These are phyloP conservation scores for Onygenales sp. DNA, from an alignment of 2,329 filamentous ascomycete genomes.

Conservation along the genomic window DNA sequence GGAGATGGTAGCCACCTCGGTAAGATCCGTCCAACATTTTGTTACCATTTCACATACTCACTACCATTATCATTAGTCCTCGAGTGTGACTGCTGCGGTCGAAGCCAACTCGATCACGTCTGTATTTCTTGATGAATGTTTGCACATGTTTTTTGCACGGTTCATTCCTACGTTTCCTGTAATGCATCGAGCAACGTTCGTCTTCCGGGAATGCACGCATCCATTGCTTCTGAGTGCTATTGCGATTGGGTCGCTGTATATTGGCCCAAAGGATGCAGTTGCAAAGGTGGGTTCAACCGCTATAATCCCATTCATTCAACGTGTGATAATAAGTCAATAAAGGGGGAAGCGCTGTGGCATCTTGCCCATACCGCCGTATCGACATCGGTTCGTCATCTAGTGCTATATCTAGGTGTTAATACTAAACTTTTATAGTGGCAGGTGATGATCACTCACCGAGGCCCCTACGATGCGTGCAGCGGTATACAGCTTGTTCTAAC, in stretches of 20 bases:
- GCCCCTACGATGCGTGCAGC: conserved; percentile 34
- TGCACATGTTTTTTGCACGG: conserved; percentile 39
- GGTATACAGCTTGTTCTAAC: conserved; percentile 37
- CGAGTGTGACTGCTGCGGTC: conserved; percentile 35
- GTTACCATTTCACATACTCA: background rate
- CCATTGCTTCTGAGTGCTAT: conserved; percentile 37
- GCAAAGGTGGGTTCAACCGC: conserved; percentile 20
- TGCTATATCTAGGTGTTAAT: background rate
- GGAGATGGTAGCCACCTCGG: conserved; percentile 35
- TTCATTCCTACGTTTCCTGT: conserved; percentile 40
- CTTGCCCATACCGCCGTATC: conserved; percentile 37
- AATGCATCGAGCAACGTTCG: conserved; percentile 36
- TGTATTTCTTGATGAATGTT: conserved; percentile 37
- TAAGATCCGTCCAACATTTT: conserved; percentile 14
- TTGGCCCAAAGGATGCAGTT: conserved; percentile 35
- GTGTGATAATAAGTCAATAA: background rate
- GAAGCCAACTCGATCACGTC: conserved; percentile 36
- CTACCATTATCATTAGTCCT: conserved; percentile 21
- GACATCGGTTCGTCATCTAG: conserved; percentile 24
- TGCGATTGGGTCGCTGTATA: conserved; percentile 37
- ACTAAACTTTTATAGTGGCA: conserved; percentile 26
- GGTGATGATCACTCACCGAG: conserved; percentile 33
- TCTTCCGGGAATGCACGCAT: conserved; percentile 36
- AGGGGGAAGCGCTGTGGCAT: conserved; percentile 36
- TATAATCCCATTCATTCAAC: background rate